phyloP scores from a whole-genome alignment of 164 flowering plant species.

The Magnolia officinalis region DNA sequence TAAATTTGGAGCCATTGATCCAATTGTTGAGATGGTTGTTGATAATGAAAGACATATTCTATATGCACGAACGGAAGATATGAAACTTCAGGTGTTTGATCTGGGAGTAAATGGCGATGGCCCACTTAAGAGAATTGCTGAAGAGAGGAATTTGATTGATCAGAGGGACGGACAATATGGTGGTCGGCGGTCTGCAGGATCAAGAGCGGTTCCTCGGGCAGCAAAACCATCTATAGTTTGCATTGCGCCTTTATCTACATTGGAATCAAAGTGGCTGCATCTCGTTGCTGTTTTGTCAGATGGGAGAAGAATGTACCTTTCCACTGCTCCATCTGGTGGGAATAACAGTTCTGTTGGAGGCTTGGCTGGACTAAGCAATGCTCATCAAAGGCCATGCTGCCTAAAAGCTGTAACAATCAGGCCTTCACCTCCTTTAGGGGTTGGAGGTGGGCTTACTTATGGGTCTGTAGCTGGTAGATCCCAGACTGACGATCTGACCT shows the following conservation, averaged over 20 bases:
- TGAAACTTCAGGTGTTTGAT: conserved; percentile 85
- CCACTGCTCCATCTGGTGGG: conserved; percentile 73
- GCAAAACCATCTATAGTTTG: conserved; percentile 69
- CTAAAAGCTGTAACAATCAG: conserved; percentile 87
- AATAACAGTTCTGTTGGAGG: conserved; percentile 46
- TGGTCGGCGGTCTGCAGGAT: conserved; percentile 54
- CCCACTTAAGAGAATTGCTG: conserved; percentile 78
- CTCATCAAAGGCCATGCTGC: conserved; percentile 66
- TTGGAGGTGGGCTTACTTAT: conserved; percentile 73
- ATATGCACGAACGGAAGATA: conserved; percentile 89
- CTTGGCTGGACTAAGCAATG: conserved; percentile 46
- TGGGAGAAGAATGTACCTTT: conserved; percentile 92
- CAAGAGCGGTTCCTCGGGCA: conserved; percentile 47
- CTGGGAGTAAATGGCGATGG: conserved; percentile 76
- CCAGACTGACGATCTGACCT: conserved; percentile 70
- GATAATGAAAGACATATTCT: conserved; percentile 85
- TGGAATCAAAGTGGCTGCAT: conserved; percentile 91
- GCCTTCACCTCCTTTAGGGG: conserved; percentile 90
- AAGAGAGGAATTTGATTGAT: conserved; percentile 75
- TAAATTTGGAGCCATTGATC: conserved; percentile 89
- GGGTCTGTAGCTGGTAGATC: conserved; percentile 75
- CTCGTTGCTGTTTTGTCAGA: conserved; percentile 94
- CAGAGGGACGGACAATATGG: conserved; percentile 64
- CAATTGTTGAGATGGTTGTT: conserved; percentile 86
- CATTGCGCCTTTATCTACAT: conserved; percentile 75